A percentile compares a stretch with the other conserved stretches of the same genome.
These are phyloP conservation scores for Bathelium albidoporum DNA, from an alignment of 495 filamentous ascomycete genomes.

Conservation along the genomic window DNA sequence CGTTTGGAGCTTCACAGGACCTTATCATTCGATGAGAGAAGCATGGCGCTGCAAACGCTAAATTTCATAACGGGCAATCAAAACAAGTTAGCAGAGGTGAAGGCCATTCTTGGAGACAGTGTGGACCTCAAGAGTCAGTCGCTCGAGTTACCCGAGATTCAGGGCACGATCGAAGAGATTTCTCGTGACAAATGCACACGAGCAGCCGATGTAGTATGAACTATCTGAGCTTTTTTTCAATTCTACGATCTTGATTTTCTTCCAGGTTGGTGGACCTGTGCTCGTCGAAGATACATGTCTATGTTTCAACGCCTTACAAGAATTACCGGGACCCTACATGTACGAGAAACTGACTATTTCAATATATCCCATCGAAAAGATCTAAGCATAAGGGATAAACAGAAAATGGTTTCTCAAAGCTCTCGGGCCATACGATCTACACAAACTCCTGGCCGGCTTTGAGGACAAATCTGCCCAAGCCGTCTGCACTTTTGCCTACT, in stretches of 20 bases:
- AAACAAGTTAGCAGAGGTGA: conserved; percentile 83
- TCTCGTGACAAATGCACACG: conserved; percentile 74
- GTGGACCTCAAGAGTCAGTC: conserved; percentile 62
- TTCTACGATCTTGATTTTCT: neutral
- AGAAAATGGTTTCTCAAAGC: conserved; percentile 89
- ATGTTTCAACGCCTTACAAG: conserved; percentile 80
- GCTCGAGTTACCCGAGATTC: conserved; percentile 78
- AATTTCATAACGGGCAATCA: conserved; percentile 96
- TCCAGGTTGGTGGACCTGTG: conserved; percentile 70
- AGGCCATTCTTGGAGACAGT: conserved; percentile 64
- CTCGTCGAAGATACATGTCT: conserved; percentile 93
- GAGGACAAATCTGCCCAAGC: conserved; percentile 83
- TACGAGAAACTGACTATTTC: conserved; percentile 33
- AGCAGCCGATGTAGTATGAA: conserved; percentile 55
- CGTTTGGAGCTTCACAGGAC: neutral
- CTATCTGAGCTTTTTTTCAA: neutral
- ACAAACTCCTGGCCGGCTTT: conserved; percentile 84
- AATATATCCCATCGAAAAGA: neutral
- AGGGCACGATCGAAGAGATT: conserved; percentile 87
- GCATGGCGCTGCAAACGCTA: conserved; percentile 35
- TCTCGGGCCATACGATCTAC: conserved; percentile 72
- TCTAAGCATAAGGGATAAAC: neutral
- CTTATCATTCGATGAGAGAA: neutral
- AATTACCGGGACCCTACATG: conserved; percentile 96
- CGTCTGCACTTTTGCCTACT: conserved; percentile 93